Percentiles rank a stretch among this genome's conserved stretches.
These are phyloP conservation scores for Pachysandra terminalis DNA, from an alignment of 164 flowering plant species.

Conservation along the genomic window DNA sequence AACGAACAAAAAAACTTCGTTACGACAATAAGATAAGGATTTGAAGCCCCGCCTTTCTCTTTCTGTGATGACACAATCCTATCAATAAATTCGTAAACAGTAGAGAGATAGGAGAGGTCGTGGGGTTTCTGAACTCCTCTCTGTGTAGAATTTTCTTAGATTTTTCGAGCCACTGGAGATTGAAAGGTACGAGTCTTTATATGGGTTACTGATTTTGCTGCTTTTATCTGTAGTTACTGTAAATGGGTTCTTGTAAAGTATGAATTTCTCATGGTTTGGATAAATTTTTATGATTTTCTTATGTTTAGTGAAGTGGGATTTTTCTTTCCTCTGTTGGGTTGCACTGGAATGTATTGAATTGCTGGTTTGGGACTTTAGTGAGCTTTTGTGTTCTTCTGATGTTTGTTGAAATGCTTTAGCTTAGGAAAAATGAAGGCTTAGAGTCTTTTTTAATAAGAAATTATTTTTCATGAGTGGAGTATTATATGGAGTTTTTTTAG, in stretches of 20 bases:
- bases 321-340: not conserved
- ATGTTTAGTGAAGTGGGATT: not conserved
- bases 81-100: not conserved
- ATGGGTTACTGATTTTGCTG: not conserved
- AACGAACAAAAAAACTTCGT: too few relatives aligned
- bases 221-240: not conserved
- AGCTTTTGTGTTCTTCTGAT: not conserved
- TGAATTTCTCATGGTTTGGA: not conserved
- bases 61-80: not conserved
- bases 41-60: conserved; percentile 43
- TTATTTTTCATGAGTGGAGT: not conserved
- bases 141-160: not conserved
- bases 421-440: not conserved
- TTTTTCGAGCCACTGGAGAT: not conserved
- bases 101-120: not conserved
- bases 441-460: not conserved
- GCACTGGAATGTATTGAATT: not conserved
- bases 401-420: not conserved
- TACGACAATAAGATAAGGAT: conserved; percentile 45
- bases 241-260: conserved; percentile 1
- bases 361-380: not conserved
- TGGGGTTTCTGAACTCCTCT: not conserved
- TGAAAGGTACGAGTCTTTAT: not conserved
- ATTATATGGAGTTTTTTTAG: not conserved
- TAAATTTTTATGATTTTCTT: not conserved